These are phyloP conservation scores for Parasitella parasitica DNA, from an alignment of 371 early-diverging fungal genomes.

Conservation along the genomic window DNA sequence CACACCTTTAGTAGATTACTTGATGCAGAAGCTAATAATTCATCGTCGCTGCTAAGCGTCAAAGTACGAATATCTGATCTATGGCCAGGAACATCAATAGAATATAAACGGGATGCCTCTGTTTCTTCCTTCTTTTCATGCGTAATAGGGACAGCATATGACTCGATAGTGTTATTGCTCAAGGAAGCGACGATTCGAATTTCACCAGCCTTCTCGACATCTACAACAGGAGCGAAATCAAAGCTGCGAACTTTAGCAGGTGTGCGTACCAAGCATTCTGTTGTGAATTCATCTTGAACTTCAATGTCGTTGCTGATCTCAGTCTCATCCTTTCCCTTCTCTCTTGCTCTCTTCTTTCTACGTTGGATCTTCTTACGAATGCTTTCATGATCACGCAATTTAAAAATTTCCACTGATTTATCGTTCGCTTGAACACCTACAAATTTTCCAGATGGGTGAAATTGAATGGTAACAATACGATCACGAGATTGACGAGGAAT, in stretches of 20 bases:
- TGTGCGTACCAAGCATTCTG: constrained; percentile 64
- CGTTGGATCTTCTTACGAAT: constrained; percentile 82
- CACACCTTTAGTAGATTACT: constrained; percentile 82
- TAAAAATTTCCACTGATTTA: constrained; percentile 80
- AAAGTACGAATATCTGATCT: constrained; percentile 88
- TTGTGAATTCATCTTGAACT: constrained; percentile 69
- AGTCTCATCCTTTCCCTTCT: constrained; percentile 65
- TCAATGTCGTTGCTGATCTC: constrained; percentile 54
- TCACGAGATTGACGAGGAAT: constrained; percentile 82
- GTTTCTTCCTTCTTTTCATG: constrained; percentile 49
- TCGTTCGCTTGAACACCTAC: constrained; percentile 82
- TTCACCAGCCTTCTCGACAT: constrained; percentile 56
- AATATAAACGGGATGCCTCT: constrained; percentile 57
- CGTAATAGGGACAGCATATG: constrained; percentile 57
- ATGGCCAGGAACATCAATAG: constrained; percentile 87
- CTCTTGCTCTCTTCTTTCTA: constrained; percentile 77
- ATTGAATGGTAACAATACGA: constrained; percentile 71
- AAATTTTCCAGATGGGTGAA: constrained; percentile 75
- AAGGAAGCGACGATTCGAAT: constrained; percentile 60
- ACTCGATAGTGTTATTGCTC: constrained; percentile 74
- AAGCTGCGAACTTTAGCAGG: constrained; percentile 74
- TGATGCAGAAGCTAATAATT: constrained; percentile 82
- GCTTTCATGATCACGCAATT: constrained; percentile 72
- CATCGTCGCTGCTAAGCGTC: constrained; percentile 84
- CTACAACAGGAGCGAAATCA: constrained; percentile 64